A percentile compares a stretch with the other conserved stretches of the same genome.
Conservation (phyloP, 352 stramenopile genomes). For the Ophiocytium majus region DNA sequence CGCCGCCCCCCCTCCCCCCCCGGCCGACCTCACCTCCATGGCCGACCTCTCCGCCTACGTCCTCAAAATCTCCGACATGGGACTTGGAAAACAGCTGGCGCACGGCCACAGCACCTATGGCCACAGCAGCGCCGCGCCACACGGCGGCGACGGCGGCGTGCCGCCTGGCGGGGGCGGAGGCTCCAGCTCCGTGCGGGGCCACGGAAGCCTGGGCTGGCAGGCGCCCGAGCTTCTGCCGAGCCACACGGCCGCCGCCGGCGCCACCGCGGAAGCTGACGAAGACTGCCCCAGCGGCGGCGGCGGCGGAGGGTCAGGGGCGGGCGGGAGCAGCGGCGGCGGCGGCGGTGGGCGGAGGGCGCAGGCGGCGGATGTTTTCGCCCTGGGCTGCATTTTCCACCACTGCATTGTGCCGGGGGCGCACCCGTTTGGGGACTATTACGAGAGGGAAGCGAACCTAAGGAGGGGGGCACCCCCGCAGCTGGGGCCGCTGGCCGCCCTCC, state of each 20-base stretch:
- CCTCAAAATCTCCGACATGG: slow-evolving; percentile 81
- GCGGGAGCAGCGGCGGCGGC: slow-evolving; percentile 64
- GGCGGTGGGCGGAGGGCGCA: slow-evolving; percentile 60
- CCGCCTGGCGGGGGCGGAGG: slow-evolving; percentile 23
- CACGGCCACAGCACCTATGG: slow-evolving; percentile 47
- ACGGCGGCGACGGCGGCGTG: slow-evolving; percentile 18
- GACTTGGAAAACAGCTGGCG: slow-evolving; percentile 72
- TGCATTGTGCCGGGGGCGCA: slow-evolving; percentile 68
- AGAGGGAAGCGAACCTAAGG: slow-evolving; percentile 75
- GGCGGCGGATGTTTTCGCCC: slow-evolving; percentile 74
- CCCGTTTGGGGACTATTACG: slow-evolving; percentile 76
- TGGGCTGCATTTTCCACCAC: slow-evolving; percentile 78
- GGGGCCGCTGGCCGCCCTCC: slow-evolving; percentile 58
- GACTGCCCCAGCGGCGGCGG: not conserved
- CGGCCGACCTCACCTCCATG: slow-evolving; percentile 34
- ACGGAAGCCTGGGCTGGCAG: slow-evolving; percentile 74
- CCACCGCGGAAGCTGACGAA: not conserved
- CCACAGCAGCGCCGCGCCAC: not conserved
- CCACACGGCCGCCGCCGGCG: not conserved
- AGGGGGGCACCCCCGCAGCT: slow-evolving; percentile 16
- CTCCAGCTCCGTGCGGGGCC: slow-evolving; percentile 26
- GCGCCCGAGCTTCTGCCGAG: slow-evolving; percentile 72
- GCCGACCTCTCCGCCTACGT: slow-evolving; percentile 58
- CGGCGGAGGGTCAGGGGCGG: slow-evolving; percentile 27
- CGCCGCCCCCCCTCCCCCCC: not conserved